Base-by-base conservation (phyloP, 164 flowering plant genomes). In the Annona squamosa region DNA sequence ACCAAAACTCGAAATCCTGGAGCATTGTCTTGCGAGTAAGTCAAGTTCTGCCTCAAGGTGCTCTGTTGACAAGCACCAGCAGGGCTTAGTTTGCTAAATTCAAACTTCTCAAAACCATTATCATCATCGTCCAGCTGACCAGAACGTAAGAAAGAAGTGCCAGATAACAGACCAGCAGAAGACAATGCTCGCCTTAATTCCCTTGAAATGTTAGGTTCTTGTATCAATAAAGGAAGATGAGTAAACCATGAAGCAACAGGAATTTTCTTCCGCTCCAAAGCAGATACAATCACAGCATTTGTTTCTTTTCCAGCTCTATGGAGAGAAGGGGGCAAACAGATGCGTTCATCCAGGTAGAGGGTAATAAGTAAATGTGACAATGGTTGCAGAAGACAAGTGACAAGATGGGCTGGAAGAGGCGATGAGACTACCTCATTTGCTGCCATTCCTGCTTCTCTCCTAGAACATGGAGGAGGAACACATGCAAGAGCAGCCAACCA, bases 401-500 rank as follows among this genome's bases (percentile, higher is more conserved):
- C 74, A 46, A 95, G 91, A 79, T 90, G 88, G 16, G 78, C n/a
- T 2, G 84, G 85, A 81, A 93, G 91, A 68, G 98, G 92, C 65
- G 88, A 87, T 26, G 90, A 82, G 59, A 85, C 79, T 57, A 91
- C 80, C 70, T 88, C 93, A 84, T 86, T 85, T 75, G 91, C 93
- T 75, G 94, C 90, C 78, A 85, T 85, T 73, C 97, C 99, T 64
- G 92, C 92, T 85, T 88, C 99, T 82, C 98, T 87, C 45, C 88
- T 90, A 59, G 98, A 95, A 79, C 99, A 95, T 48, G 99, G 99
- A 74, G 93, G 97, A 57, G 99, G 91, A 65, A 91, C 87, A 84
- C 82, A 74, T 57, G 90, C 88, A 74, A 93, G 83, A 81, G 99
- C 98, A 82, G 88, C 90, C 81, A 91, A 74, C 99, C 98, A 95